A percentile compares a stretch with the other conserved stretches of the same genome.
These are phyloP conservation scores for Celoporthe dispersa DNA, from an alignment of 2,329 filamentous ascomycete species.

Conservation along the genomic window DNA sequence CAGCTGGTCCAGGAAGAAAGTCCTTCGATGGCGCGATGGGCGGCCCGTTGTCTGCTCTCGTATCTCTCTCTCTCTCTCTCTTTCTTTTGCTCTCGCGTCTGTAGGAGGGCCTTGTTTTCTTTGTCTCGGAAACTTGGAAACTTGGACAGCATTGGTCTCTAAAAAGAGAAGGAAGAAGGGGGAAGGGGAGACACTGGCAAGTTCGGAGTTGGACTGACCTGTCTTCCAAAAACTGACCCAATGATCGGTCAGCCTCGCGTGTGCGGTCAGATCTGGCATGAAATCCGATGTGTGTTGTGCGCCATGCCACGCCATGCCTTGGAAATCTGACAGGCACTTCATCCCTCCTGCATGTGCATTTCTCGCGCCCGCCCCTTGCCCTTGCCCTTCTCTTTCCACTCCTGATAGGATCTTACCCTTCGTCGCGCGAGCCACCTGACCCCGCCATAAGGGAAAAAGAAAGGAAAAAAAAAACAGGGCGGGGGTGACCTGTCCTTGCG, in stretches of 20 bases:
- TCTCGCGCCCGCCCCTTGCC: not conserved
- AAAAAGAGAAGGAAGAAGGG: not conserved
- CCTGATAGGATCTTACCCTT: not conserved
- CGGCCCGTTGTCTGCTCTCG: not conserved
- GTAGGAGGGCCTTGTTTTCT: not conserved
- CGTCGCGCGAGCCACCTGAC: constrained; percentile 1
- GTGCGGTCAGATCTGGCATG: constrained; percentile 4
- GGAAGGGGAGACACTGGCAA: not conserved
- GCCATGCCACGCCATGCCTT: not conserved
- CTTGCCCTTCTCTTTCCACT: not conserved
- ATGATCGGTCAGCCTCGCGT: not conserved
- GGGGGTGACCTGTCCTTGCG: constrained; percentile 27
- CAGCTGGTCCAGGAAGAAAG: not conserved
- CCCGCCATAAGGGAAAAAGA: not conserved
- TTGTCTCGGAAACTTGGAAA: not conserved
- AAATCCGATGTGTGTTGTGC: constrained; percentile 9
- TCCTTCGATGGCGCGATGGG: not conserved
- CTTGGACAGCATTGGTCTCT: not conserved
- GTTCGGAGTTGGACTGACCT: not conserved
- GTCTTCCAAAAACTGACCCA: not conserved
- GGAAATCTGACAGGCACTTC: not conserved
- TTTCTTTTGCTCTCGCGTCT: too few relatives aligned
- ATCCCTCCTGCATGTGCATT: not conserved
- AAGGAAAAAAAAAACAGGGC: not conserved
- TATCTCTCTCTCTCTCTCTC: not conserved